Conservation (phyloP, 148 eudicot species). For the Pouteria glomerata region DNA sequence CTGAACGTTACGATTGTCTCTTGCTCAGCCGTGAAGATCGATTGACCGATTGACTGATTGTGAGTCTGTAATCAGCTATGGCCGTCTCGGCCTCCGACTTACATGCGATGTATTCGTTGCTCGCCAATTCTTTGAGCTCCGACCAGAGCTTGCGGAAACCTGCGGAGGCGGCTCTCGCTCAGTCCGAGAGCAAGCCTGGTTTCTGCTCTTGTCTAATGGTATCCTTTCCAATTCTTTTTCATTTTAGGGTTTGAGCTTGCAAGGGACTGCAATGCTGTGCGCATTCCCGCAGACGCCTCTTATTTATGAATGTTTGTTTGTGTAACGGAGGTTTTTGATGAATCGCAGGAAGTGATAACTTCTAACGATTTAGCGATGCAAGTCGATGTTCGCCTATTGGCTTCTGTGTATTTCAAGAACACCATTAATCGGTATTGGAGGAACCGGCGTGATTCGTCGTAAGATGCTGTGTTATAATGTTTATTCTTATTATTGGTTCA, state of each 20-base stretch:
- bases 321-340: conserved; percentile 8
- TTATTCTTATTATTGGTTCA: background rate
- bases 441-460: conserved; percentile 71
- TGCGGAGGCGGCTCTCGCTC: conserved; percentile 77
- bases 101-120: conserved; percentile 77
- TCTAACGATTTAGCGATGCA: conserved; percentile 72
- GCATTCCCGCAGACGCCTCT: background rate
- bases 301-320: conserved; percentile 6
- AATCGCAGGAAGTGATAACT: conserved; percentile 87
- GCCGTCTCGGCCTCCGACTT: conserved; percentile 80
- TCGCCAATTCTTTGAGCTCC: conserved; percentile 67
- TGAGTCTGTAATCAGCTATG: conserved; percentile 28
- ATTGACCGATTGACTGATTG: background rate
- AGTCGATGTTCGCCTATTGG: conserved; percentile 85
- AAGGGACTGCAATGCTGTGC: background rate
- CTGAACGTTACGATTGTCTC: background rate
- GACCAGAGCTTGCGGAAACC: conserved; percentile 60
- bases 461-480: conserved; percentile 24
- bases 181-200: conserved; percentile 80
- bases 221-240: conserved; percentile 2
- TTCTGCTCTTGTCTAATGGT: conserved; percentile 91
- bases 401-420: conserved; percentile 90
- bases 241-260: conserved; percentile 30
- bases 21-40: background rate
- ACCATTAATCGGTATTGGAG: conserved; percentile 88